Base-by-base conservation (phyloP, 2,329 filamentous ascomycete genomes). In the Nannizzia gypsea region DNA sequence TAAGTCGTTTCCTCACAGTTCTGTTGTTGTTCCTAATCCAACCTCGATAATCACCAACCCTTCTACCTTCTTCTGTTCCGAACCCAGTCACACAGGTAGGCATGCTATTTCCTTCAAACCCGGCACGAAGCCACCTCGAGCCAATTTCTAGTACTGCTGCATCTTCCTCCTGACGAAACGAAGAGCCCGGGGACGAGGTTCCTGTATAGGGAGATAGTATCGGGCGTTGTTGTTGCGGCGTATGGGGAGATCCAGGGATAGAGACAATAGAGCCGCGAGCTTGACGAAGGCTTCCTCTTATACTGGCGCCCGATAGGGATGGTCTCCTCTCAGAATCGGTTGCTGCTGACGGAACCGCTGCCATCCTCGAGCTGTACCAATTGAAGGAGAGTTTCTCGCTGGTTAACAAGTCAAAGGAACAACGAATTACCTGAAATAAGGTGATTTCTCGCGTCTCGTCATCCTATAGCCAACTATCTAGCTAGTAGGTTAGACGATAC, bases 91-190 rank as follows among this genome's bases (percentile, higher is more conserved):
- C 81, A 71, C 92, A 95, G 65, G 81, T 76, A 15, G 90, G 90
- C 2, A 79, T 75, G 48, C 85, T 81, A 71, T 96, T 91, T 57
- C 91, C 91, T 4, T 91, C 89, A 69, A 96, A 93, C 0, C 93
- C 93, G 8, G 87, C 86, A 50, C 87, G 84, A 26, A 97, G 72
- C 72, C 84, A 87, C 22, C 92, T 83, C 8, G 88, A 82, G 0
- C 90, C 91, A 38, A 97, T 72, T 71, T 97, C 90, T 57, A 96
- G 78, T 46, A 99, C 81, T 3, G 96, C 74, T 5, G 86, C 79
- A 65, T 96, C 93, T 68, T 99, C 93, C 67, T 96, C 90, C 60
- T 83, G 80, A 56, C 83, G 81, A 63, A 81, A 83, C 24, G 76
- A 77, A 34, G 77, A 76, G 52, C 80, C 77, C 1, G 83, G 81